Conservation (phyloP, 2,329 filamentous ascomycete species). For the Neoascochyta sp. region DNA sequence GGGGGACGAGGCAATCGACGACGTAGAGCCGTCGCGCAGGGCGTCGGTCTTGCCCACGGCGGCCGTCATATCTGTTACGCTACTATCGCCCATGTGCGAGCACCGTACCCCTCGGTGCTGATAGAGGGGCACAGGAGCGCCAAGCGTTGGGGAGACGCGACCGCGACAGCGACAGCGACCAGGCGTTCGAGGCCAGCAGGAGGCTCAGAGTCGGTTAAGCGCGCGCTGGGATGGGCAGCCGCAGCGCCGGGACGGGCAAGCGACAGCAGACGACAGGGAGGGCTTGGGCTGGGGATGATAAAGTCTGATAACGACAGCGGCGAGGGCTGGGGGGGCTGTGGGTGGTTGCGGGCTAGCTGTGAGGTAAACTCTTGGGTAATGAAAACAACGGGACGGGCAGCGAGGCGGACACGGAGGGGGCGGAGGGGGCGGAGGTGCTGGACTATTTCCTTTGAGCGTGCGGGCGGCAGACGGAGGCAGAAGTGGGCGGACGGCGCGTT, state of each 20-base stretch:
- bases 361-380: conserved; percentile 51
- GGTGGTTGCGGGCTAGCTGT: conserved; percentile 41
- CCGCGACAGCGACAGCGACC: conserved; percentile 24
- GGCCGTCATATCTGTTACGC: conserved; percentile 44
- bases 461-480: too few relatives aligned
- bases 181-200: conserved; percentile 17
- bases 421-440: conserved; percentile 35
- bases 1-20: conserved; percentile 48
- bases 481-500: too few relatives aligned
- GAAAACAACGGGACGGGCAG: conserved; percentile 38
- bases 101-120: conserved; percentile 41
- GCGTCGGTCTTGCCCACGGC: conserved; percentile 46
- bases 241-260: conserved; percentile 33
- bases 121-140: conserved; percentile 37
- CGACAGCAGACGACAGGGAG: too few relatives aligned
- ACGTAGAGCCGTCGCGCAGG: conserved; percentile 45
- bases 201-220: conserved; percentile 37
- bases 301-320: conserved; percentile 46
- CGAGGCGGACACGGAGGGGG: too few relatives aligned
- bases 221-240: conserved; percentile 33
- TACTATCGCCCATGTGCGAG: conserved; percentile 51
- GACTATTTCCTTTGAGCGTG: too few relatives aligned
- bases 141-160: conserved; percentile 36
- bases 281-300: conserved; percentile 41
- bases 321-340: conserved; percentile 24